Percentiles rank a stretch among this genome's conserved stretches.
These are phyloP conservation scores for Nemophila menziesii DNA, from an alignment of 257 asterid species.

Conservation along the genomic window DNA sequence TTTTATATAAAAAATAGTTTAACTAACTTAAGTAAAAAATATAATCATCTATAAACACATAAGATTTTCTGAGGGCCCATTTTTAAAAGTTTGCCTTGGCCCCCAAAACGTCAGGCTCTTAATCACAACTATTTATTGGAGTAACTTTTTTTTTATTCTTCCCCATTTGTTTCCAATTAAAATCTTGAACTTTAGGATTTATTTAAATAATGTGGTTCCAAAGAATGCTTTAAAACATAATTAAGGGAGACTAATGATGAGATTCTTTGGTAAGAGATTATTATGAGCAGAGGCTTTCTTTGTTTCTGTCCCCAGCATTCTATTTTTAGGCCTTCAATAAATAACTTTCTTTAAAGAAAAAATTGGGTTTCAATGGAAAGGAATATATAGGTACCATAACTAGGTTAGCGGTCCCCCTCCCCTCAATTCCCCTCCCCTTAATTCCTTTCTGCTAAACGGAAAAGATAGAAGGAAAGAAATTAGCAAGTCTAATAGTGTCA, in stretches of 20 bases:
- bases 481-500: no score
- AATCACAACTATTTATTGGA: no score
- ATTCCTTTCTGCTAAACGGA: background rate
- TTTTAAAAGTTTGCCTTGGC: no score
- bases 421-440: constrained; percentile 16
- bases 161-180: constrained; percentile 5
- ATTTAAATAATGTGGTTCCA: background rate
- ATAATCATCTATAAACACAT: no score
- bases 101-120: no score
- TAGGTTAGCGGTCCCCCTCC: constrained; percentile 1
- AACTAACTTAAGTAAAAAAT: no score
- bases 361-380: constrained; percentile 10
- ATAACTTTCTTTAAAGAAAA: no score
- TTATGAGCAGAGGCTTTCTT: constrained; percentile 16
- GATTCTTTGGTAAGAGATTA: constrained; percentile 24
- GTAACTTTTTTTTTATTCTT: background rate
- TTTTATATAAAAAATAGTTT: no score
- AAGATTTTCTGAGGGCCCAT: no score
- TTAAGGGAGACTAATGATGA: constrained; percentile 39
- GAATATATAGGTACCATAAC: constrained; percentile 13
- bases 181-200: constrained; percentile 11
- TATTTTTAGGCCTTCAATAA: no score
- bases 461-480: background rate
- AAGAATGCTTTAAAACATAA: constrained; percentile 20
- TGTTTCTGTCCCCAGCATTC: constrained; percentile 21